Evolutionary conservation across 345 rosid genomes (phyloP).

Genomic region (Hibiscus syriacus): DNA sequence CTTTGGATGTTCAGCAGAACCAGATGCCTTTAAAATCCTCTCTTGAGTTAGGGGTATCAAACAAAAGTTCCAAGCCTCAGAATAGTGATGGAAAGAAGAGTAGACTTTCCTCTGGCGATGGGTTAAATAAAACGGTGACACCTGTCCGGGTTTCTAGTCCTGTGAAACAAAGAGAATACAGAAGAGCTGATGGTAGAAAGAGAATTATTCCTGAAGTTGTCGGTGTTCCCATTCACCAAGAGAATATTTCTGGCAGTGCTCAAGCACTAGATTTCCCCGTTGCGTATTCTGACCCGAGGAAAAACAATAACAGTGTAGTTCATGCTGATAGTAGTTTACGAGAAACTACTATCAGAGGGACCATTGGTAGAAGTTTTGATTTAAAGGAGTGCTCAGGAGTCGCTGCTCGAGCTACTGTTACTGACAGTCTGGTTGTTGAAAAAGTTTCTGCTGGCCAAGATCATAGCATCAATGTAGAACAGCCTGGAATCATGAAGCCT

Average conservation of each 20-base stretch:
- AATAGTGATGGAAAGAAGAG: conserved; percentile 44
- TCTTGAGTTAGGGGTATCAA: conserved; percentile 32
- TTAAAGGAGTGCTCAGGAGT: conserved; percentile 64
- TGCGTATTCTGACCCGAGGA: conserved; percentile 31
- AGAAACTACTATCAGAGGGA: conserved; percentile 41
- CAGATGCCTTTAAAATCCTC: conserved; percentile 47
- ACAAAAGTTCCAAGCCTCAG: conserved; percentile 50
- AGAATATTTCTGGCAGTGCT: conserved; percentile 29
- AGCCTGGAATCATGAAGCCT: conserved; percentile 43
- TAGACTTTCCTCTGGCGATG: conserved; percentile 38
- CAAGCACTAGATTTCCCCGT: conserved; percentile 36
- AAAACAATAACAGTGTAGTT: conserved; percentile 37
- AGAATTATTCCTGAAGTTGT: conserved; percentile 98
- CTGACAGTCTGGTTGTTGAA: conserved; percentile 80
- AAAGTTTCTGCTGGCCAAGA: conserved; percentile 61
- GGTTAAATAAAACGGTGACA: conserved; percentile 39
- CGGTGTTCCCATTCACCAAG: conserved; percentile 64
- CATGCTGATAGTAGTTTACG: conserved; percentile 31
- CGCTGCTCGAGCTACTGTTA: conserved; percentile 67
- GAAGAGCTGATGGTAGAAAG: conserved; percentile 97
- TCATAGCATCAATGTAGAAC: conserved; percentile 53
- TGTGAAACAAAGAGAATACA: conserved; percentile 86
- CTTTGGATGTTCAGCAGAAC: conserved; percentile 51
- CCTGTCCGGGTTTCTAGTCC: conserved; percentile 61
- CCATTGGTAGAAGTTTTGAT: conserved; percentile 39